Evolutionary conservation across 2,329 filamentous ascomycete genomes (phyloP), one percentile per base, ranked within the genome.

Genomic region (Dryadomyces quercivorus): DNA sequence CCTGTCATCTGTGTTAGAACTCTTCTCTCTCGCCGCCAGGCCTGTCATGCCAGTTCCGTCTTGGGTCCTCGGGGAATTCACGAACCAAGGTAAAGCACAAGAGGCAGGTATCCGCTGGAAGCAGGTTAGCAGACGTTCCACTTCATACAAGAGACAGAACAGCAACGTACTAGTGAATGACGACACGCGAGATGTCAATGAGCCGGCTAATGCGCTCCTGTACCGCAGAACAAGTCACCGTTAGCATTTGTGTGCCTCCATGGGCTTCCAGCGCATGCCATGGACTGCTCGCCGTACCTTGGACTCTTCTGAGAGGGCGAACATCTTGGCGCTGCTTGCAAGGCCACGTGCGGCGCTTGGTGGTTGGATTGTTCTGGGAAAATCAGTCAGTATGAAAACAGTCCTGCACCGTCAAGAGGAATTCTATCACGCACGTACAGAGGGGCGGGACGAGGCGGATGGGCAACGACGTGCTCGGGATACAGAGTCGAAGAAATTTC

Each of bases 161-260:
- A 53, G n/a, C 51, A 42, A 67, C 86, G 61, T 81, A 94, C 89
- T 97, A 98, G 76, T 98, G 93, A 67, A 98, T 86, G 57, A 88
- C 90, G 65, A 96, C 85, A 66, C 91, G 84, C 59, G 90, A 93
- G 69, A 96, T 76, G 72, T 97, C 93, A 70, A 98, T 93, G 75
- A 97, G 80, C 78, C 91, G 92, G 66, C 88, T 85, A 73, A 98
- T 95, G 78, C 93, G 90, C 85, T 98, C 93, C 92, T 96, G 13
- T 15, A 5, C 50, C 15, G 7, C 31, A 52, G 34, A 46, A 45
- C 1, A 21, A 36, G 15, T 5, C 48, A 18, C 8, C 16, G 49
- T 51, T 5, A 51, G 50, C 50, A 18, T 21, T n/a, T 6, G n/a
- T 22, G 12, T 43, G 5, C 26, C 50, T 13, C 16, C 8, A 26